These are phyloP conservation scores for Oryza longistaminata DNA, from an alignment of 176 grass and related monocot genomes.

Conservation along the genomic window DNA sequence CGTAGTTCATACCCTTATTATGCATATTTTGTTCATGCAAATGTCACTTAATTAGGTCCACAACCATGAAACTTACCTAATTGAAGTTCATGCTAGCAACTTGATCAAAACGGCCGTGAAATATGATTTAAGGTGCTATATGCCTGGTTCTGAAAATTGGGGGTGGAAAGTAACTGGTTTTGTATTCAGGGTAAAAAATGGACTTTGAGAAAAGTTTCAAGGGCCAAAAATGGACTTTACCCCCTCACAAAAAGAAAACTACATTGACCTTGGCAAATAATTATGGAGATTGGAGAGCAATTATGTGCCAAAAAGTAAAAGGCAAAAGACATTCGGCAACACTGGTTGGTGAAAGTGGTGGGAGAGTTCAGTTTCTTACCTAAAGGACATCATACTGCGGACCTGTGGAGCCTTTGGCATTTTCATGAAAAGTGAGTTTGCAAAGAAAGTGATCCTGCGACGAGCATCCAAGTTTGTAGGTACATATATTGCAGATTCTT, in stretches of 20 bases:
- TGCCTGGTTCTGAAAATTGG: too few species aligned
- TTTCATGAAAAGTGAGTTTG: conserved; percentile 97
- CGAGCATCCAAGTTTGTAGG: conserved; percentile 85
- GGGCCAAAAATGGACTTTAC: too few species aligned
- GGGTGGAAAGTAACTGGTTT: too few species aligned
- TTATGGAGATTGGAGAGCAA: background rate
- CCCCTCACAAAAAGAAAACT: background rate
- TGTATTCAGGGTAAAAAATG: too few species aligned
- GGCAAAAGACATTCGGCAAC: background rate
- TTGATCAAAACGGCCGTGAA: too few species aligned
- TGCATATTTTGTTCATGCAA: too few species aligned
- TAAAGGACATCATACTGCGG: conserved; percentile 86
- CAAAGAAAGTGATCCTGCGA: conserved; percentile 95
- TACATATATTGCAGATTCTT: conserved; percentile 93
- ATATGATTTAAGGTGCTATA: too few species aligned
- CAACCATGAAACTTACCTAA: too few species aligned
- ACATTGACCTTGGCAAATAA: background rate
- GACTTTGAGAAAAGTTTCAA: too few species aligned
- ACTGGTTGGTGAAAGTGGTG: background rate
- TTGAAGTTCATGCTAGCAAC: too few species aligned
- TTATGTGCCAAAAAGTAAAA: background rate
- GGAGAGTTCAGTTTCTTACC: conserved; percentile 39
- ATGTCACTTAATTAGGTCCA: too few species aligned
- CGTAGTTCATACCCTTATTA: too few species aligned
- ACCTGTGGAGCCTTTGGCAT: conserved; percentile 80